phyloP scores from a whole-genome alignment of 106 monocot species.

The Dioscorea alata region DNA sequence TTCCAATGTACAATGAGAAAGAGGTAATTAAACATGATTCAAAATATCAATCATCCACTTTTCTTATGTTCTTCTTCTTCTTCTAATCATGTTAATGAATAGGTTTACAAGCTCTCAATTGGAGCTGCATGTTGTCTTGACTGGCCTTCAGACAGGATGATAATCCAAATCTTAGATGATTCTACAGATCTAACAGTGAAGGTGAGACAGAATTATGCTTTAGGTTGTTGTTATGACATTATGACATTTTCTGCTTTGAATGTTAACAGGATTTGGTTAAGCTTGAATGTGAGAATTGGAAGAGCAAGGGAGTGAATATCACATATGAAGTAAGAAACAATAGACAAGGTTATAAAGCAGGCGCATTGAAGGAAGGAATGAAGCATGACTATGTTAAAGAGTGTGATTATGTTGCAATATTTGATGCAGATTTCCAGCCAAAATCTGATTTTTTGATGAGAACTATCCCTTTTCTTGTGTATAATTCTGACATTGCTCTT shows the following conservation, averaged over 20 bases:
- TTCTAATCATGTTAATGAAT: not conserved
- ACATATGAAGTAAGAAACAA: constrained; percentile 56
- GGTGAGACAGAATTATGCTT: constrained; percentile 9
- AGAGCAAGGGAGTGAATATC: constrained; percentile 46
- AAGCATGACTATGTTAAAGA: constrained; percentile 36
- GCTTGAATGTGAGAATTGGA: constrained; percentile 54
- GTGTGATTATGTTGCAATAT: constrained; percentile 69
- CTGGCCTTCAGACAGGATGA: constrained; percentile 55
- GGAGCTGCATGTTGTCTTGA: constrained; percentile 45
- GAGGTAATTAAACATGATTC: constrained; percentile 17
- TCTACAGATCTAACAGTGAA: constrained; percentile 45
- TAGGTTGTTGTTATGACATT: too few relatives aligned
- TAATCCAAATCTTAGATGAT: constrained; percentile 64
- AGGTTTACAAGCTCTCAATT: constrained; percentile 66
- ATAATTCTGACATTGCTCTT: constrained; percentile 53
- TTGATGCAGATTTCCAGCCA: constrained; percentile 84
- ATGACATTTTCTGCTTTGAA: not conserved
- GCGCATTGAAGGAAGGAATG: constrained; percentile 73
- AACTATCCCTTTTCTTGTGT: constrained; percentile 51
- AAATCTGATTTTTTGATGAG: constrained; percentile 48
- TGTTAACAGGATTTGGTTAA: constrained; percentile 40
- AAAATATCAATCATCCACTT: too few relatives aligned
- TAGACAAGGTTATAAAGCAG: constrained; percentile 72
- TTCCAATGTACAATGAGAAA: constrained; percentile 45
- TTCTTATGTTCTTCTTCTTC: not conserved